Base-by-base conservation (phyloP, 306 rosid genomes). In the Lupinus albus region DNA sequence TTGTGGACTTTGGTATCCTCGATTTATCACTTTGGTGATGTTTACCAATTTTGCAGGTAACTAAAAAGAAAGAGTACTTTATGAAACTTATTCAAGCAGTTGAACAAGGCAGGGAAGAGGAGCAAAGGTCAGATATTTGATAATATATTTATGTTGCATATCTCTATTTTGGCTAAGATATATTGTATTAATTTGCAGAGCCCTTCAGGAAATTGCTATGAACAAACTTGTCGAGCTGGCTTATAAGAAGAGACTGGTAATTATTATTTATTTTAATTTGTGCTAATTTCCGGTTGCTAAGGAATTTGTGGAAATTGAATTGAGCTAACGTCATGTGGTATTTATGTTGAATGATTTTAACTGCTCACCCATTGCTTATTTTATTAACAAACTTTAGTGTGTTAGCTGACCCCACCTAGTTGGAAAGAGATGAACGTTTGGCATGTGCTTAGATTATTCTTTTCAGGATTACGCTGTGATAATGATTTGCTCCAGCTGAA, bases 171-270 rank as follows among this genome's bases (percentile, higher is more conserved):
- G 61, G 72, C 65, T 74, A 59, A 71, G 56, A 35, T n/a, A 25
- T 71, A 21, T 21, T 65, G 16, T 64, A 50, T 71, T 47, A 11
- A 38, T 55, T 78, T 79, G 78, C 86, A 92, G 98, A 67, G 62
- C 78, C 74, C 89, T 80, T 45, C 95, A 92, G 81, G 83, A 87
- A 73, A 78, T 82, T 58, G 98, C 98, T 51, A 84, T 85, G 91
- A 95, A 85, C 51, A 79, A 75, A 73, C 95, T 92, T 68, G 81
- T 89, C 73, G 95, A 89, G 82, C 44, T 75, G 78, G 81, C 95
- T 61, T 92, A 84, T 72, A 81, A 79, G 77, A 92, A 92, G 82
- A 82, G 81, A 82, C 88, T 92, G 96, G 98, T 92, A 85, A 67
- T 36, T 58, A 28, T 50, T 17, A 8, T 28, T 25, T 7, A 66